Evolutionary conservation across 2,329 filamentous ascomycete species (phyloP), one percentile per base, ranked within the genome.

Genomic region (Aspergillus candidus): DNA sequence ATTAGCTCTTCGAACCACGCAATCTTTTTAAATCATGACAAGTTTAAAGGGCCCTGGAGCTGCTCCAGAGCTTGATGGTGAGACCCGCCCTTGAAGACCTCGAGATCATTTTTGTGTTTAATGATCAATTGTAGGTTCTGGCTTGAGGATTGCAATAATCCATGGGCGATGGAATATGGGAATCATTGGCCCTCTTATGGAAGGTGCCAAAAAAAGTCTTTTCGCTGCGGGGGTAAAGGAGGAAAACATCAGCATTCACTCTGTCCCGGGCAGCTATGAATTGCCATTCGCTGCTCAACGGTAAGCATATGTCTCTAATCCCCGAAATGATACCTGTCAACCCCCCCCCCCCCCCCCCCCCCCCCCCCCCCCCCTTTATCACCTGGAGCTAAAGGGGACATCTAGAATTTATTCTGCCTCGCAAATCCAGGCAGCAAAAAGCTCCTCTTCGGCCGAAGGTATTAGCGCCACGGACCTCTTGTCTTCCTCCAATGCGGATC

Each of bases 151-250:
- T 64, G 91, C 86, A 63, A 97, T 98, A 63, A 80, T 98, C 47
- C 93, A 97, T 72, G 91, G 91, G 47, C 83, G 93, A 60, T 98
- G 93, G 93, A 98, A 98, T 73, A 77, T 77, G 53, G 78, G 77
- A 54, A 88, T 98, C 65, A 95, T 97, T 68, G 82, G 86, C 47
- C 82, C 88, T 41, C 82, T 98, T 45, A 77, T 98, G 49, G 74
- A 78, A 41, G 93, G 93, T 53, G 81, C 87, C 36, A 87, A 84
- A 69, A 83, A 84, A 57, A 84, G 84, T 62, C 82, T 98, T 44
- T 72, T 84, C 30, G 79, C 79, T 35, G 81, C 84, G 41, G 93
- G 93, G 43, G 91, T 98, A 44, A 82, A 82, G 65, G 82, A 89
- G 61, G 81, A 86, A 59, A 94, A 96, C 68, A 94, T 98, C 60